Percentiles rank a stretch among this genome's conserved stretches.
Evolutionary conservation across 2,329 filamentous ascomycete species (phyloP).

Genomic region (Fusarium fracticaudum): DNA sequence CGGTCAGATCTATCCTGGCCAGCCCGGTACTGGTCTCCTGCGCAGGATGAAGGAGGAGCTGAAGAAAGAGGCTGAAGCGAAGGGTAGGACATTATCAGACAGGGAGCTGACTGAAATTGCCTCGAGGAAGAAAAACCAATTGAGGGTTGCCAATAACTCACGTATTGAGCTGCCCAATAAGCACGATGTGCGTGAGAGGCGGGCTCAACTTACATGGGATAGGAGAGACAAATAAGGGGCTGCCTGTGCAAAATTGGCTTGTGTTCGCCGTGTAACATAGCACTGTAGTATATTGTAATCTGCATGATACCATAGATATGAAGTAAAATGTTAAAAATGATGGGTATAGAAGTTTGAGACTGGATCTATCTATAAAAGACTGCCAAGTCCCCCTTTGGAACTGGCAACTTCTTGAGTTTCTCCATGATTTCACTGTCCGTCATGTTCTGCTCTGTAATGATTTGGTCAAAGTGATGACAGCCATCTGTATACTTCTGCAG

Average conservation of each 20-base stretch:
- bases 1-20: constrained; percentile 63
- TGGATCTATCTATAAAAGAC: constrained; percentile 60
- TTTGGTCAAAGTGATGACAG: constrained; percentile 81
- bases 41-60: constrained; percentile 55
- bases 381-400: constrained; percentile 62
- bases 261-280: constrained; percentile 31
- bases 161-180: constrained; percentile 53
- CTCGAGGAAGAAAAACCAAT: constrained; percentile 26
- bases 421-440: constrained; percentile 76
- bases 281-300: constrained; percentile 45
- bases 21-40: constrained; percentile 60
- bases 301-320: constrained; percentile 44
- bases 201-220: constrained; percentile 34
- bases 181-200: constrained; percentile 46
- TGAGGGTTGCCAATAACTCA: constrained; percentile 53
- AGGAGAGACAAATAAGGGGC: constrained; percentile 10
- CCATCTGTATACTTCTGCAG: constrained; percentile 78
- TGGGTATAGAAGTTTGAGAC: constrained; percentile 6
- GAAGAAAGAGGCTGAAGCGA: constrained; percentile 47
- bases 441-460: constrained; percentile 78
- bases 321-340: constrained; percentile 33
- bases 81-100: constrained; percentile 44
- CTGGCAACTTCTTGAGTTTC: constrained; percentile 67
- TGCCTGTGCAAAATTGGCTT: not conserved
- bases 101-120: constrained; percentile 40